Evolutionary conservation across 345 rosid species (phyloP), one percentile per base, ranked within the genome.

Genomic region (Dipteronia dyeriana): DNA sequence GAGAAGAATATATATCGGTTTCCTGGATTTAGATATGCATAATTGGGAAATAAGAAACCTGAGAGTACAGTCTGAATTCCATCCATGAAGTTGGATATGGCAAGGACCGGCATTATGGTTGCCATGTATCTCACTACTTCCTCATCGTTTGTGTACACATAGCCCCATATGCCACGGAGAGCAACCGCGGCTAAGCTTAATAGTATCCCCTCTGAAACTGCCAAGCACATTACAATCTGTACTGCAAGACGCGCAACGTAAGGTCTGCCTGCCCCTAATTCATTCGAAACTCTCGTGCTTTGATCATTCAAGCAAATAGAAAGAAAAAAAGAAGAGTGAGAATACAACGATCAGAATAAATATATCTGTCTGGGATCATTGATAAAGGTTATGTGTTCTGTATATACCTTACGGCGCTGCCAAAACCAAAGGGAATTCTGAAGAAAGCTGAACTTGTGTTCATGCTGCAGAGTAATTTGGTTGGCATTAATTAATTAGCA

Each of bases 261-360:
- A 1, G 81, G 82, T n/a, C 67, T 78, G 7, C 81, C 85, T 19
- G 84, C 84, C 1, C 84, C 88, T 54, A 85, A 31, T 43, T 85
- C 86, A 29, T 82, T 85, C 9, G 88, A 80, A 9, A 82, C 85
- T 70, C 85, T 78, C 22, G 84, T 78, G 84, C 88, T 85, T 57
- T 29, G 45, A 23, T 12, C 9, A 23, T 26, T 19, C 1, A 10
- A 45, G 25, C 25, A 23, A 8, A 31, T n/a, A n/a, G n/a, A n/a
- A n/a, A n/a, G n/a, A n/a, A n/a, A n/a, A n/a, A n/a, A n/a, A 1
- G 9, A 68, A 16, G 23, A 4, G 19, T 59, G 43, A 41, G 17
- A 71, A 72, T 9, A 8, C n/a, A 45, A 45, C 14, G 3, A 10
- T 10, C 20, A 29, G 13, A 22, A 47, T 4, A 12, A 51, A 17